Percentiles rank a stretch among this genome's conserved stretches.
These are phyloP conservation scores for Scutellospora calospora DNA, from an alignment of 371 early-diverging fungal genomes.

Conservation along the genomic window DNA sequence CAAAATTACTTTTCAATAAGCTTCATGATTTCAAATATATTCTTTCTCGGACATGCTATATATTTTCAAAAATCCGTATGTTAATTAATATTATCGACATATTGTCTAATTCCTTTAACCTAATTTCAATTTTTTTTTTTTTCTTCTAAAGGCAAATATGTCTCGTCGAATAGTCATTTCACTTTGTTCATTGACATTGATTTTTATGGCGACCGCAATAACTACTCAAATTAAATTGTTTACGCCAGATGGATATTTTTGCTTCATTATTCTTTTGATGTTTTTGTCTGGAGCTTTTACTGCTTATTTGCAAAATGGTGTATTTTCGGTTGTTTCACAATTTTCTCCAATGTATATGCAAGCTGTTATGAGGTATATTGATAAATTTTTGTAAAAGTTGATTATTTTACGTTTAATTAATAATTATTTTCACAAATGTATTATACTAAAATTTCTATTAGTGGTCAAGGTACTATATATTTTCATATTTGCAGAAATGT, in stretches of 20 bases:
- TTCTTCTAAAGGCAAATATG: constrained; percentile 45
- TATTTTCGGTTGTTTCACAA: constrained; percentile 78
- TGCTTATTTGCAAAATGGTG: constrained; percentile 71
- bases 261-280: constrained; percentile 65
- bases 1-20: constrained; percentile 80
- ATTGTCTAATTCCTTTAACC: neutral
- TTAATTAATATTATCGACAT: no score
- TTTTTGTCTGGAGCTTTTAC: constrained; percentile 68
- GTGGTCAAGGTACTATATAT: constrained; percentile 59
- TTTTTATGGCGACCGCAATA: constrained; percentile 55
- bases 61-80: constrained; percentile 69
- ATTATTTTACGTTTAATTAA: no score
- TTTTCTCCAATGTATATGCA: constrained; percentile 78
- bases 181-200: constrained; percentile 56
- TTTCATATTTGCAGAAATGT: no score
- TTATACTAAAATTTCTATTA: constrained; percentile 36
- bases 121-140: neutral
- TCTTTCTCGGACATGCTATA: constrained; percentile 64
- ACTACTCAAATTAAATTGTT: constrained; percentile 52
- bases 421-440: no score
- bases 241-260: constrained; percentile 64
- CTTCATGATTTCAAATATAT: constrained; percentile 68
- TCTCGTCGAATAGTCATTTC: constrained; percentile 54
- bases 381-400: no score
- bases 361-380: constrained; percentile 73